Conservation (phyloP, 208 protist species). For the Crithidia fasciculata region DNA sequence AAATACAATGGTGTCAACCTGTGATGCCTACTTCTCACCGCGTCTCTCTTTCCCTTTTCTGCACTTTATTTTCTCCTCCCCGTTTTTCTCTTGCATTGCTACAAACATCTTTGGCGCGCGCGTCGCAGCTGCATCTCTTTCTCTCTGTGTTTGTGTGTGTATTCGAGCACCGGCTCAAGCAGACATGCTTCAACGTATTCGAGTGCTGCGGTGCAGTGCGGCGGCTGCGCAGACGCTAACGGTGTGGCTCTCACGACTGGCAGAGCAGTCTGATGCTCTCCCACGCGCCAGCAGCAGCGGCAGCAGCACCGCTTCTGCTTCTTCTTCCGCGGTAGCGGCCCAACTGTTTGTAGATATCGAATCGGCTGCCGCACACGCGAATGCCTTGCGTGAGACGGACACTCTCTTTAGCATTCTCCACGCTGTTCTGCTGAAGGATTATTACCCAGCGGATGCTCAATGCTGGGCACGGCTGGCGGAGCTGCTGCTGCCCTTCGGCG, state of each 20-base stretch:
- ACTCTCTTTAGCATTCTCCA: slow-evolving; percentile 56
- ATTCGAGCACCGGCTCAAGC: neutral
- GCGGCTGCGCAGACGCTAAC: slow-evolving; percentile 34
- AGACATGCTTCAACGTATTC: slow-evolving; percentile 14
- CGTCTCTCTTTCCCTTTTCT: neutral
- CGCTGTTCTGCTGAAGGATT: slow-evolving; percentile 34
- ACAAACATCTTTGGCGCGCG: too few species aligned
- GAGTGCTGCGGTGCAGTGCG: slow-evolving; percentile 23
- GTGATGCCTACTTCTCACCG: neutral
- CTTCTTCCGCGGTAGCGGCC: neutral
- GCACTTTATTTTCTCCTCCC: neutral
- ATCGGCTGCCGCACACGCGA: slow-evolving; percentile 36
- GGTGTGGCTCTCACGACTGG: slow-evolving; percentile 39
- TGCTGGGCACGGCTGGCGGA: slow-evolving; percentile 57
- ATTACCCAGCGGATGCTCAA: slow-evolving; percentile 31
- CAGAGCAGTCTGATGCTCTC: slow-evolving; percentile 31
- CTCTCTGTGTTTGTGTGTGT: slow-evolving; percentile 7
- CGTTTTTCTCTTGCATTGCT: too few species aligned
- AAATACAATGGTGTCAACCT: neutral
- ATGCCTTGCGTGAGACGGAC: slow-evolving; percentile 73
- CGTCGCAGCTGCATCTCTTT: neutral
- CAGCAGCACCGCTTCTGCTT: neutral
- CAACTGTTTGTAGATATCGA: slow-evolving; percentile 57
- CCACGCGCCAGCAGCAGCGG: neutral
- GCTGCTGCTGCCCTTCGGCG: slow-evolving; percentile 55